Evolutionary conservation across 73 alveolate species (phyloP).

Genomic region (Paraurostyla sp.): DNA sequence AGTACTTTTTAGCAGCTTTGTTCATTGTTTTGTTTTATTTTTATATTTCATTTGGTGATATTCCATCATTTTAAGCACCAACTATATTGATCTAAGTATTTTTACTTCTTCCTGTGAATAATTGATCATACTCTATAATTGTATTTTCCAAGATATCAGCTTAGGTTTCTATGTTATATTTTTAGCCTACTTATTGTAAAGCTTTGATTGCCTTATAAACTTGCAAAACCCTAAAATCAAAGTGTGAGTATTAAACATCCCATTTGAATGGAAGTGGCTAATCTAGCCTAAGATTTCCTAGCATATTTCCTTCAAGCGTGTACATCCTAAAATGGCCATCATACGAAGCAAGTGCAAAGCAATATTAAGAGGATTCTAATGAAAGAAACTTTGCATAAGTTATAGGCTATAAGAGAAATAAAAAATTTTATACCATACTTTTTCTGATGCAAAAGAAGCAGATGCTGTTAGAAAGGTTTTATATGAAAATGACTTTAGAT

Average conservation of each 20-base stretch:
- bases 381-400: background rate
- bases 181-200: background rate
- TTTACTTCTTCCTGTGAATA: background rate
- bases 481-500: background rate
- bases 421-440: too few species aligned
- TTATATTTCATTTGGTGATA: background rate
- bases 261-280: conserved; percentile 35
- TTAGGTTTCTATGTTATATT: conserved; percentile 7
- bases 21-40: background rate
- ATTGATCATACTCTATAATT: background rate
- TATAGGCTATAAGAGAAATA: background rate
- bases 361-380: background rate
- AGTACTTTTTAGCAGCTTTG: background rate
- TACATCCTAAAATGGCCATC: background rate
- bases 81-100: background rate
- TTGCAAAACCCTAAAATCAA: conserved; percentile 2
- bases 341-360: conserved; percentile 30
- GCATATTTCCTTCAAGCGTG: background rate
- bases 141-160: background rate
- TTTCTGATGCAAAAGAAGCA: background rate
- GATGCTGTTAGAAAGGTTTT: background rate
- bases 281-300: background rate
- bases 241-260: background rate
- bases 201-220: conserved; percentile 42
- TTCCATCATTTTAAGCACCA: too few species aligned